Percentiles rank a stretch among this genome's conserved stretches.
These are phyloP conservation scores for Tolypocladium endophyticum DNA, from an alignment of 2,329 filamentous ascomycete species.

Conservation along the genomic window DNA sequence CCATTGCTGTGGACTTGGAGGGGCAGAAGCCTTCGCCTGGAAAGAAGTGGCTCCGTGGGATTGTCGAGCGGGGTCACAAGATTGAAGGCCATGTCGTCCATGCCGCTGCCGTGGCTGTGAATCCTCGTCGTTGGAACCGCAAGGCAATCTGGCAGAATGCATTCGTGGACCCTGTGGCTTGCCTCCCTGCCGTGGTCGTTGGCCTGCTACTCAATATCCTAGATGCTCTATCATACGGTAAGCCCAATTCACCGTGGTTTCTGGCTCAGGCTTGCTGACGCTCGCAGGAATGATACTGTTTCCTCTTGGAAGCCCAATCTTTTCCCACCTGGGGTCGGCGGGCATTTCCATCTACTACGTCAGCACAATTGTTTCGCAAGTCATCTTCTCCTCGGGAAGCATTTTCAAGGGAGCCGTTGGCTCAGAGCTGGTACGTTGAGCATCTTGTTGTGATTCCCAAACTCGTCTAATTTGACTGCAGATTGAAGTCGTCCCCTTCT, in stretches of 20 bases:
- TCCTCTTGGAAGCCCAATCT: constrained; percentile 77
- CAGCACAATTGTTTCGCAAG: constrained; percentile 87
- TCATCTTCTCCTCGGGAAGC: constrained; percentile 80
- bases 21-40: constrained; percentile 30
- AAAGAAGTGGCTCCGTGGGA: constrained; percentile 22
- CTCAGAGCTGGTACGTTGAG: constrained; percentile 66
- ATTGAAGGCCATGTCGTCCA: constrained; percentile 20
- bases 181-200: constrained; percentile 77
- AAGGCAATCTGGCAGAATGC: constrained; percentile 52
- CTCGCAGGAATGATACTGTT: constrained; percentile 77
- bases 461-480: constrained; percentile 15
- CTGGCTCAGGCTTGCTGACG: constrained; percentile 3
- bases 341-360: constrained; percentile 99
- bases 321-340: constrained; percentile 76
- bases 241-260: constrained; percentile 9
- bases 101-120: constrained; percentile 28
- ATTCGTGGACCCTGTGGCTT: constrained; percentile 57
- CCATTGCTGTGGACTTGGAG: constrained; percentile 34
- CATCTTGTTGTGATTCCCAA: neutral
- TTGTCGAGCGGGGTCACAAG: constrained; percentile 19
- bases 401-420: constrained; percentile 86
- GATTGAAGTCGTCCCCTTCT: constrained; percentile 98
- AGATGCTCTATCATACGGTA: constrained; percentile 87
- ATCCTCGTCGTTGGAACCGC: constrained; percentile 64
- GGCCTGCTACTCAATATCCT: constrained; percentile 85